Conservation (phyloP, 164 flowering plant species). For the Warburgia ugandensis region DNA sequence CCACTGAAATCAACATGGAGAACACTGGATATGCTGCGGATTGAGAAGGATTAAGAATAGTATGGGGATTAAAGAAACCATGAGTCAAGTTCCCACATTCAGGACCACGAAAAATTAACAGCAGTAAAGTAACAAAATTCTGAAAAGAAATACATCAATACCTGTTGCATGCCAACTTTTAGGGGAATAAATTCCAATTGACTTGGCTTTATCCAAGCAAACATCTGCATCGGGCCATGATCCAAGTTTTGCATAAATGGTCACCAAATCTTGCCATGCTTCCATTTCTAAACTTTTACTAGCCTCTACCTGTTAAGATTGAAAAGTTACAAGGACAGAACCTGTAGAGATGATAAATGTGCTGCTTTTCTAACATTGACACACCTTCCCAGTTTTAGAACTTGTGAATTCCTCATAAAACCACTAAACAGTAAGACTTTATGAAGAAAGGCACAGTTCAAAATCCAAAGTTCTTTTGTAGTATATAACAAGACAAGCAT, state of each 20-base stretch:
- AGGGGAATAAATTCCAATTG: slow-evolving; percentile 42
- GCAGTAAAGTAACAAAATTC: no score
- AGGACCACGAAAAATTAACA: no score
- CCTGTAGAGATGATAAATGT: no score
- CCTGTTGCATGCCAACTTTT: slow-evolving; percentile 81
- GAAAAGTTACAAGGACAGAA: neutral
- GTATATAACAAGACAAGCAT: neutral
- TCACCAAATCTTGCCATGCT: slow-evolving; percentile 82
- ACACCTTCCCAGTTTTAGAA: neutral
- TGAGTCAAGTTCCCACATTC: no score
- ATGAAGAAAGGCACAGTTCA: no score
- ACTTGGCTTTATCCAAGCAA: slow-evolving; percentile 67
- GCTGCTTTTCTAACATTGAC: neutral
- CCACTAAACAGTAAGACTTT: no score
- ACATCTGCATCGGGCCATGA: slow-evolving; percentile 62
- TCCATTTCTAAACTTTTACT: slow-evolving; percentile 49
- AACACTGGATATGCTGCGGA: no score
- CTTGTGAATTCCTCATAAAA: no score
- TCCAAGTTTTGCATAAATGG: slow-evolving; percentile 48
- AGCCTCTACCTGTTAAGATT: slow-evolving; percentile 27
- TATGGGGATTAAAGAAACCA: no score
- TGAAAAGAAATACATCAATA: slow-evolving; percentile 12
- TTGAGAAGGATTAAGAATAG: no score
- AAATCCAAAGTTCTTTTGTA: no score
- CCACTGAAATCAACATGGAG: no score